phyloP scores from a whole-genome alignment of 2,329 filamentous ascomycete species.

The Alternaria dauci region DNA sequence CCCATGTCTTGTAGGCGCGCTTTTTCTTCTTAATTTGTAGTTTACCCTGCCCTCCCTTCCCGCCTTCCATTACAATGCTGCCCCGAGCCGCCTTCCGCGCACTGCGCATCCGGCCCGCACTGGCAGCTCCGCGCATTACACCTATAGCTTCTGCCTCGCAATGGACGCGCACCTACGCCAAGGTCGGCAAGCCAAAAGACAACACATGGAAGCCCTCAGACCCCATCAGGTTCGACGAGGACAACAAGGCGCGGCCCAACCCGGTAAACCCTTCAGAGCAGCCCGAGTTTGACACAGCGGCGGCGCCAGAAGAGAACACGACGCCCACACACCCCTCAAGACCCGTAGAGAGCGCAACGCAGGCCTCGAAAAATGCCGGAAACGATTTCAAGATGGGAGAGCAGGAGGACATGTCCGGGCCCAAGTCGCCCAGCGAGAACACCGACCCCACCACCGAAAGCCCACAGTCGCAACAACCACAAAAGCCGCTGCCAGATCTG shows the following conservation, averaged over 20 bases:
- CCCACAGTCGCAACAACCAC: conserved; percentile 56
- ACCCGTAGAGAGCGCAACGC: conserved; percentile 30
- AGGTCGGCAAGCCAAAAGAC: conserved; percentile 39
- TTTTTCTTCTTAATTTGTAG: conserved; percentile 30
- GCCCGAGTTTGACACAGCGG: conserved; percentile 41
- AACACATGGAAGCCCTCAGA: conserved; percentile 54
- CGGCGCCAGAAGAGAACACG: conserved; percentile 29
- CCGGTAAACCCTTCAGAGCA: conserved; percentile 46
- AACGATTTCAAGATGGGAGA: conserved; percentile 33
- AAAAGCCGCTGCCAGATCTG: conserved; percentile 81
- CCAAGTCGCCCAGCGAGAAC: conserved; percentile 46
- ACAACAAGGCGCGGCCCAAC: conserved; percentile 33
- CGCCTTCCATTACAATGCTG: conserved; percentile 42
- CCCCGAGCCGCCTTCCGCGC: conserved; percentile 46
- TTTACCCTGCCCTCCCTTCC: neutral
- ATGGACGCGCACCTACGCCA: conserved; percentile 39
- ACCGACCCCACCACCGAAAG: conserved; percentile 53
- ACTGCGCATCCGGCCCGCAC: conserved; percentile 41
- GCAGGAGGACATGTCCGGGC: conserved; percentile 50
- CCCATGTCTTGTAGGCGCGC: conserved; percentile 4
- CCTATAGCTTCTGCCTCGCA: conserved; percentile 40
- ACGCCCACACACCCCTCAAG: conserved; percentile 36
- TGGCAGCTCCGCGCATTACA: conserved; percentile 35
- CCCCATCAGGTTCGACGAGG: conserved; percentile 50
- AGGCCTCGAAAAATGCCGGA: conserved; percentile 24